These are phyloP conservation scores for Stephanodiscus triporus DNA, from an alignment of 108 stramenopile species.

Conservation along the genomic window DNA sequence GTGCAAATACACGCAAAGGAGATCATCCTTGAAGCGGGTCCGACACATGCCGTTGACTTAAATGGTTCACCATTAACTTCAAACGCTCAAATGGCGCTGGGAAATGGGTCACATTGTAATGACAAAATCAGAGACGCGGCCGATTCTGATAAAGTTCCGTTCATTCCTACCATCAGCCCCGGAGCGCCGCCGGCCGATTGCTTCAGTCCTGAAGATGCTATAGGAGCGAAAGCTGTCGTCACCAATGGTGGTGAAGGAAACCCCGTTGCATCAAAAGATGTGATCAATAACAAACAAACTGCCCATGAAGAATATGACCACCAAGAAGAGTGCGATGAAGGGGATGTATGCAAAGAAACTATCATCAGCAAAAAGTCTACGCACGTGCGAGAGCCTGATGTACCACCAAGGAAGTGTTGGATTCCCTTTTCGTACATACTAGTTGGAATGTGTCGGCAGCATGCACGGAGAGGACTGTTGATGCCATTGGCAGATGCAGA, in stretches of 20 bases:
- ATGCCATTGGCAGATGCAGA: conserved; percentile 25
- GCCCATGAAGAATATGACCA: not conserved
- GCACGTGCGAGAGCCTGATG: not conserved
- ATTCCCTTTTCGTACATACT: conserved; percentile 34
- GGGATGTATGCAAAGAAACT: not conserved
- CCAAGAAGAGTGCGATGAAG: not conserved
- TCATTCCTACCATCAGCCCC: not conserved
- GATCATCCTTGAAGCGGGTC: not conserved
- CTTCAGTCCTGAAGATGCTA: not conserved
- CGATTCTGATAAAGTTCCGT: not conserved
- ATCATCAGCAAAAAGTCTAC: not conserved
- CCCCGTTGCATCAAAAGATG: not conserved
- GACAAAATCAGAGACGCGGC: not conserved
- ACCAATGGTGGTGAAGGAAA: not conserved
- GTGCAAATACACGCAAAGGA: not conserved
- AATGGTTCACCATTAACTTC: not conserved
- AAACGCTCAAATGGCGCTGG: not conserved
- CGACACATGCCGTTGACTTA: not conserved
- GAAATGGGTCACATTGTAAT: not conserved
- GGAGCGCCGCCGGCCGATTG: not conserved
- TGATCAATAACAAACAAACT: not conserved
- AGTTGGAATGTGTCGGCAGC: conserved; percentile 12
- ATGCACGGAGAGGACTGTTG: not conserved
- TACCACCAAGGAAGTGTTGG: conserved; percentile 19
- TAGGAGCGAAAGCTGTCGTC: not conserved